Evolutionary conservation across 768 basidiomycete genomes (phyloP).

Genomic region (Russula foetens): DNA sequence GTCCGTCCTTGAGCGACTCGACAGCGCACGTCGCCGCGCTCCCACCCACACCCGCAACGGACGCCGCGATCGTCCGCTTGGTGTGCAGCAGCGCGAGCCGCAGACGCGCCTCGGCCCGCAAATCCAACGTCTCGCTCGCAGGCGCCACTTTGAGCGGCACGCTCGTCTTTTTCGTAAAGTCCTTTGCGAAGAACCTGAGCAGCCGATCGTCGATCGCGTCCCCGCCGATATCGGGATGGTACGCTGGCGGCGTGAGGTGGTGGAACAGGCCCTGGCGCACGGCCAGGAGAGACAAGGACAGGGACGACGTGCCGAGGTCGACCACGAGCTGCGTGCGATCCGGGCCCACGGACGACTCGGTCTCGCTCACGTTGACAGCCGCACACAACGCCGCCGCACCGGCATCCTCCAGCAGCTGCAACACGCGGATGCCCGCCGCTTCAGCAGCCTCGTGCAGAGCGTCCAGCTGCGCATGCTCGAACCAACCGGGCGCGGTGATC

Average conservation of each 20-base stretch:
- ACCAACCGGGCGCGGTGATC: conserved; percentile 72
- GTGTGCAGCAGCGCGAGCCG: conserved; percentile 90
- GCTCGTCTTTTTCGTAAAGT: conserved; percentile 96
- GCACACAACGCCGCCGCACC: conserved; percentile 65
- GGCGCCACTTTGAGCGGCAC: conserved; percentile 58
- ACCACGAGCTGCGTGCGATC: conserved; percentile 79
- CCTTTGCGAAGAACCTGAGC: conserved; percentile 86
- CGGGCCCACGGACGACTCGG: conserved; percentile 30
- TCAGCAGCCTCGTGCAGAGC: conserved; percentile 69
- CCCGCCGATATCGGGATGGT: conserved; percentile 44
- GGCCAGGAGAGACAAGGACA: conserved; percentile 61
- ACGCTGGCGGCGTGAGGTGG: conserved; percentile 42
- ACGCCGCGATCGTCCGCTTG: conserved; percentile 86
- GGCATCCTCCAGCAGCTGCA: conserved; percentile 84
- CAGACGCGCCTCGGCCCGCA: conserved; percentile 89
- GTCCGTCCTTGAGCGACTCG: conserved; percentile 88
- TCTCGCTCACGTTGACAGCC: conserved; percentile 23
- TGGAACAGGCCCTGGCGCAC: conserved; percentile 69
- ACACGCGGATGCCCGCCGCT: conserved; percentile 73
- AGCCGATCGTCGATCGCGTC: conserved; percentile 74
- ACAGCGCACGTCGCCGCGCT: conserved; percentile 82
- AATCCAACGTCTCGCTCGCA: conserved; percentile 48
- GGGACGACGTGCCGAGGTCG: conserved; percentile 72
- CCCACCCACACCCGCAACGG: conserved; percentile 37
- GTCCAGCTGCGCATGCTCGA: conserved; percentile 55